Conservation (phyloP, 495 filamentous ascomycete species). For the Tetracladium setigerum region DNA sequence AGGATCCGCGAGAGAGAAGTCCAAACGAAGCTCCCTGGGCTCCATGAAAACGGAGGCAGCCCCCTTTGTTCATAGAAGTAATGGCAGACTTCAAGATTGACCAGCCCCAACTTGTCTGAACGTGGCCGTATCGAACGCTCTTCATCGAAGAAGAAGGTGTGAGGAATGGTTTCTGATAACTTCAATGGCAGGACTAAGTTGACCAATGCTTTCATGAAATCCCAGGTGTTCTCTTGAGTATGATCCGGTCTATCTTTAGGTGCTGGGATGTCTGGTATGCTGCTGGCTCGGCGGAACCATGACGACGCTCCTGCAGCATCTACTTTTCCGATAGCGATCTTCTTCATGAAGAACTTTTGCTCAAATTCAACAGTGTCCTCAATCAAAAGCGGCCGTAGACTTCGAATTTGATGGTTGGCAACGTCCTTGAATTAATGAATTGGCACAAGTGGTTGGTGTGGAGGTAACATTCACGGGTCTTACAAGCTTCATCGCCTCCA, state of each 20-base stretch:
- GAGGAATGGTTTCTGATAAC: constrained; percentile 29
- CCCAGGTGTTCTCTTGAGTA: constrained; percentile 34
- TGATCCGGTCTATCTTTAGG: neutral
- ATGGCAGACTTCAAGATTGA: constrained; percentile 55
- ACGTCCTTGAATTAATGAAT: constrained; percentile 52
- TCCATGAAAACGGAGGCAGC: no score
- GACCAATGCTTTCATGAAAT: constrained; percentile 53
- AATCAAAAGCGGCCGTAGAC: constrained; percentile 70
- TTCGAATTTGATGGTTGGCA: constrained; percentile 86
- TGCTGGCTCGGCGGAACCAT: constrained; percentile 39
- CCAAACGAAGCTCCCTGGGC: no score
- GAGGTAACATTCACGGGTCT: constrained; percentile 21
- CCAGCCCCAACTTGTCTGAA: constrained; percentile 58
- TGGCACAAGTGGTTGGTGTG: neutral
- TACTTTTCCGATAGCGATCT: constrained; percentile 51
- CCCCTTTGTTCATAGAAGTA: no score
- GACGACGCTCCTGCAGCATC: constrained; percentile 43
- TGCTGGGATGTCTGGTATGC: neutral
- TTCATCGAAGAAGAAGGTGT: constrained; percentile 73
- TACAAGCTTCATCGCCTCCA: constrained; percentile 84
- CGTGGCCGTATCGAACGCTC: constrained; percentile 67
- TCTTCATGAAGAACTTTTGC: constrained; percentile 62
- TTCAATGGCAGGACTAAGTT: constrained; percentile 51
- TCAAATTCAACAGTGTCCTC: constrained; percentile 86
- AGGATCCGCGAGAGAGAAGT: no score